Evolutionary conservation across 331 rosid species (phyloP).

Genomic region (Phaseolus coccineus): DNA sequence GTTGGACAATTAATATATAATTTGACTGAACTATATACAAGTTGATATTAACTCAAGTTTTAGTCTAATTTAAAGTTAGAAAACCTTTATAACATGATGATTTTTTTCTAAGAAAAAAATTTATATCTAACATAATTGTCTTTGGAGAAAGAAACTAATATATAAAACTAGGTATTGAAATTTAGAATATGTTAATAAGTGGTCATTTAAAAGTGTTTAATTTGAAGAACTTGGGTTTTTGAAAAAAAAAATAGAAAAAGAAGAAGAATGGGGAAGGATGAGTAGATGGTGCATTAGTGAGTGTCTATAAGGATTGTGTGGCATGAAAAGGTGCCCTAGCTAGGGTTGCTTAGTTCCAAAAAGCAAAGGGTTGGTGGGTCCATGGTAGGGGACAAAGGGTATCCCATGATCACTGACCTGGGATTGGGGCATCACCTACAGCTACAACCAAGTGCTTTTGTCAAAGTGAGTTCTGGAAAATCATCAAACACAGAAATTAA

Average conservation of each 20-base stretch:
- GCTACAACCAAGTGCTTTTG: slow-evolving; percentile 51
- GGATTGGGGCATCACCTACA: slow-evolving; percentile 57
- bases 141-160: too few species aligned
- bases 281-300: slow-evolving; percentile 30
- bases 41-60: too few species aligned
- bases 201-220: too few species aligned
- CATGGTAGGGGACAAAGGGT: slow-evolving; percentile 73
- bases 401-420: slow-evolving; percentile 79
- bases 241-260: not conserved
- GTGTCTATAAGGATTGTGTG: slow-evolving; percentile 9
- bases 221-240: too few species aligned
- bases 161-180: too few species aligned
- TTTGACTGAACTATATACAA: too few species aligned
- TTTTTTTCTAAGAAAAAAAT: too few species aligned
- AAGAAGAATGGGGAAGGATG: not conserved
- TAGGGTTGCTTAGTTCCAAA: slow-evolving; percentile 47
- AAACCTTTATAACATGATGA: too few species aligned
- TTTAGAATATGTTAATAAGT: too few species aligned
- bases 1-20: too few species aligned
- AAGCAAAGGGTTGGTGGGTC: slow-evolving; percentile 60
- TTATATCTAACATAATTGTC: too few species aligned
- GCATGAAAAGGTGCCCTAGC: slow-evolving; percentile 39
- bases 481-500: slow-evolving; percentile 17
- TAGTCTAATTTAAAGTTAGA: too few species aligned
- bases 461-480: slow-evolving; percentile 46